Evolutionary conservation across 2,329 filamentous ascomycete species (phyloP).

Genomic region (Talaromyces sp.): DNA sequence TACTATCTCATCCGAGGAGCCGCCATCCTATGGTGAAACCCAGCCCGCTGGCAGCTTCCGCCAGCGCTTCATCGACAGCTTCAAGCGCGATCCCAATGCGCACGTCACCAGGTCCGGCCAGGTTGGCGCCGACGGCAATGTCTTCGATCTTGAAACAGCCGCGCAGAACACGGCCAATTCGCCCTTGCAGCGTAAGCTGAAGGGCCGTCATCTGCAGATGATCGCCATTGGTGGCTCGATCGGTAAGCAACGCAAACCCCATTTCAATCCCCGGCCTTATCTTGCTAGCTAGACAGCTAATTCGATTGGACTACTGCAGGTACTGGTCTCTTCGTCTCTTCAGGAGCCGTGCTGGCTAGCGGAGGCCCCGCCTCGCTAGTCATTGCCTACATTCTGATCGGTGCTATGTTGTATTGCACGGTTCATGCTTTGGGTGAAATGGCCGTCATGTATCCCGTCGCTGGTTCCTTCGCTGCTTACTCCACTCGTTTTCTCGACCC

Average conservation of each 20-base stretch:
- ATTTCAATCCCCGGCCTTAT: not conserved
- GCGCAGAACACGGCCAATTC: slow-evolving; percentile 66
- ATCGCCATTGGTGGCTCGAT: slow-evolving; percentile 95
- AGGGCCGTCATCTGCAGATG: slow-evolving; percentile 89
- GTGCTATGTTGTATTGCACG: slow-evolving; percentile 86
- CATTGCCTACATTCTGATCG: slow-evolving; percentile 75
- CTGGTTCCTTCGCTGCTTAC: slow-evolving; percentile 88
- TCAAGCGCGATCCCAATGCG: slow-evolving; percentile 48
- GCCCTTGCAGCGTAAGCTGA: slow-evolving; percentile 72
- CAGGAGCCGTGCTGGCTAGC: slow-evolving; percentile 65
- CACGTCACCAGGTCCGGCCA: slow-evolving; percentile 32
- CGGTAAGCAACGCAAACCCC: slow-evolving; percentile 47
- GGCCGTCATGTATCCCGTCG: slow-evolving; percentile 84
- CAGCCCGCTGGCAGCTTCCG: slow-evolving; percentile 27
- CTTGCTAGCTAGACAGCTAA: not conserved
- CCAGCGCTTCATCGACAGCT: slow-evolving; percentile 42
- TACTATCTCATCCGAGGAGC: slow-evolving; percentile 26
- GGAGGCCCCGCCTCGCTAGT: slow-evolving; percentile 78
- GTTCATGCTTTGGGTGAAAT: slow-evolving; percentile 90
- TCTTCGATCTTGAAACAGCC: slow-evolving; percentile 63
- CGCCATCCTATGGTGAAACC: slow-evolving; percentile 35
- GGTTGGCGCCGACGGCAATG: slow-evolving; percentile 54
- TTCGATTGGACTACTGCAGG: slow-evolving; percentile 45
- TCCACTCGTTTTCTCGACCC: slow-evolving; percentile 90
- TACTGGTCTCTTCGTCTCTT: slow-evolving; percentile 84